Evolutionary conservation across 768 basidiomycete genomes (phyloP).

Genomic region (Auricularia heimuer): DNA sequence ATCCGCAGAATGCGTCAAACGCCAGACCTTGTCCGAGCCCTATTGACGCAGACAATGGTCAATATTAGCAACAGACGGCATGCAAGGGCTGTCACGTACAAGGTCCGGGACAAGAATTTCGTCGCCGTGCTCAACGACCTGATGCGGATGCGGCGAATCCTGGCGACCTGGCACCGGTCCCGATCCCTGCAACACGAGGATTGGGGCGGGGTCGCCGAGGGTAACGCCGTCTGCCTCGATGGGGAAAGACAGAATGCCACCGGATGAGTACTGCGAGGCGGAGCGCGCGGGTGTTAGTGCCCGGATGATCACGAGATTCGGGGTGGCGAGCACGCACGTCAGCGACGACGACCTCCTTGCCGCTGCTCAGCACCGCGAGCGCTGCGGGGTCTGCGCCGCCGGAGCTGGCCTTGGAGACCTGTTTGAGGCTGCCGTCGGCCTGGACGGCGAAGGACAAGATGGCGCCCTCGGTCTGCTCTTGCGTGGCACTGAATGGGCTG

Average conservation of each 20-base stretch:
- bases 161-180: conserved; percentile 57
- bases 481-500: not conserved
- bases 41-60: not conserved
- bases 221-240: conserved; percentile 40
- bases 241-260: conserved; percentile 46
- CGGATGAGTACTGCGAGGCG: conserved; percentile 55
- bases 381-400: conserved; percentile 58
- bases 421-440: conserved; percentile 2
- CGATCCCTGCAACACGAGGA: conserved; percentile 36
- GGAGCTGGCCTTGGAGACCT: not conserved
- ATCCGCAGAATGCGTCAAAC: conserved; percentile 33
- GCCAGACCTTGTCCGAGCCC: conserved; percentile 60
- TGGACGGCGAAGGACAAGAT: conserved; percentile 1
- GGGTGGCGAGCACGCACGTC: conserved; percentile 48
- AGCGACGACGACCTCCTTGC: conserved; percentile 50
- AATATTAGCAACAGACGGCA: too few relatives aligned
- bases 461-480: conserved; percentile 2
- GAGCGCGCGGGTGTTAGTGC: not conserved
- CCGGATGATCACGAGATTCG: not conserved
- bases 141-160: conserved; percentile 67
- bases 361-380: conserved; percentile 35
- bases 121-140: conserved; percentile 43
- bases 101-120: conserved; percentile 70
- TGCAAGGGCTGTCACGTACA: not conserved
- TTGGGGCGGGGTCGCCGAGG: conserved; percentile 13